Evolutionary conservation across 2,329 filamentous ascomycete genomes (phyloP), one percentile per base, ranked within the genome.

Genomic region (Zarea fungicola): DNA sequence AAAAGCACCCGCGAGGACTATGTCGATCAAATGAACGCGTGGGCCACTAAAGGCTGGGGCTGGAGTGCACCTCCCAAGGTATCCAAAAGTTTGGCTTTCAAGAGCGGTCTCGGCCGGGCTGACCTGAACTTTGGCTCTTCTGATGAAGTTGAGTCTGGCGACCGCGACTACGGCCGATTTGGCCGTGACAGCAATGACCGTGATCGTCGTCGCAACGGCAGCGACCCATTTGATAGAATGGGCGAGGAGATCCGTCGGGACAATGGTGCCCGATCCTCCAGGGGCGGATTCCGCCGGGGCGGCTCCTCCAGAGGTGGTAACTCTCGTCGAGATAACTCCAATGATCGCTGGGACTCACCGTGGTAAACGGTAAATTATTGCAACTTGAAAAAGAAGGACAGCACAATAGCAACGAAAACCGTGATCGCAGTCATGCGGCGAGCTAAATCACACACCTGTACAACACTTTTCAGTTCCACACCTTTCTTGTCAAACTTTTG

Each of bases 11-110:
- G 65, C 42, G 60, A 65, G 13, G 58, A 62, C 2, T 55, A 76
- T 7, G 67, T 81, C 16, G 57, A 71, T 4, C 68, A 73, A 18
- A 63, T 84, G 54, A 83, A 83, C 60, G 61, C 69, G n/a, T 77
- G 80, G 70, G 66, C 69, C 40, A 58, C 60, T 18, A 59, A 68
- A 14, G 77, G 72, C 18, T 78, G 78, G 71, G 78, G 79, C 34
- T 72, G 76, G 71, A 45, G 62, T 0, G 52, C 73, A 40, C 71
- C 75, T 6, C 82, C 82, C 1, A 51, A 44, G 43, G 64, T 63
- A 21, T 65, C 35, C 1, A 6, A 31, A 8, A 40, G 22, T 4
- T 71, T 56, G 56, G 59, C 58, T 7, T 43, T 48, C 5, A 65
- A 66, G 28, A 56, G 66, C 43, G 66, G 68, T 23, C 49, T 74